Evolutionary conservation across 192 early-diverging fungal species (phyloP).

Genomic region (Chytriomyces sp.): DNA sequence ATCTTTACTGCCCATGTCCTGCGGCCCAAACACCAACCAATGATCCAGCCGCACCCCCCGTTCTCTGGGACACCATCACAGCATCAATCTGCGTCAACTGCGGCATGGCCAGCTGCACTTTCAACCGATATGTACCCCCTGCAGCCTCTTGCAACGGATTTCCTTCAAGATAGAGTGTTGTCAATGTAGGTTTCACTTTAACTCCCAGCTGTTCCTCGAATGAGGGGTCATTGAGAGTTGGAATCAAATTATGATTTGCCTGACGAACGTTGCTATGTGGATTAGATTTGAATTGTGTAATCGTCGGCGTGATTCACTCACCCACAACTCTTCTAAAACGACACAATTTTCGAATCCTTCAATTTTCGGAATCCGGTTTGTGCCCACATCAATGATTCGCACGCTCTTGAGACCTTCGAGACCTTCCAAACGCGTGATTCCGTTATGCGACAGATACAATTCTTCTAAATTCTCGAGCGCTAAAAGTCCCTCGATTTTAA

Average conservation of each 20-base stretch:
- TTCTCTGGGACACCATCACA: conserved; percentile 9
- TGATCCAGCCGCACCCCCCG: not conserved
- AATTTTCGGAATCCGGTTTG: conserved; percentile 76
- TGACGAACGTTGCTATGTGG: conserved; percentile 10
- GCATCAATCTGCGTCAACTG: conserved; percentile 94
- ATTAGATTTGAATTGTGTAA: not conserved
- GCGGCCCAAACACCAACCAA: too few relatives aligned
- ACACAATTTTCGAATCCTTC: conserved; percentile 74
- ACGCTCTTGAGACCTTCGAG: conserved; percentile 78
- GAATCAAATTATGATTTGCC: conserved; percentile 77
- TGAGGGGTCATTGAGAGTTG: conserved; percentile 68
- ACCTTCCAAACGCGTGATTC: conserved; percentile 74
- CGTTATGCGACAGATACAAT: conserved; percentile 93
- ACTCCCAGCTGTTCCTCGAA: conserved; percentile 70
- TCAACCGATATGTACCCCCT: conserved; percentile 81
- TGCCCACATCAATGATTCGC: conserved; percentile 83
- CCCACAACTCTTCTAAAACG: conserved; percentile 89
- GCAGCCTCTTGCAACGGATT: conserved; percentile 87
- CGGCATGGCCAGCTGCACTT: conserved; percentile 83
- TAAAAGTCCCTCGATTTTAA: conserved; percentile 72
- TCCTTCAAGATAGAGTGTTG: conserved; percentile 92
- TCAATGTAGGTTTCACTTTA: conserved; percentile 59
- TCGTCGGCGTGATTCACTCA: conserved; percentile 34
- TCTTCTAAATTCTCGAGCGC: conserved; percentile 80
- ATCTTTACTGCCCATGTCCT: too few relatives aligned